phyloP scores from a whole-genome alignment of 768 basidiomycete species.

The Hericium erinaceus region DNA sequence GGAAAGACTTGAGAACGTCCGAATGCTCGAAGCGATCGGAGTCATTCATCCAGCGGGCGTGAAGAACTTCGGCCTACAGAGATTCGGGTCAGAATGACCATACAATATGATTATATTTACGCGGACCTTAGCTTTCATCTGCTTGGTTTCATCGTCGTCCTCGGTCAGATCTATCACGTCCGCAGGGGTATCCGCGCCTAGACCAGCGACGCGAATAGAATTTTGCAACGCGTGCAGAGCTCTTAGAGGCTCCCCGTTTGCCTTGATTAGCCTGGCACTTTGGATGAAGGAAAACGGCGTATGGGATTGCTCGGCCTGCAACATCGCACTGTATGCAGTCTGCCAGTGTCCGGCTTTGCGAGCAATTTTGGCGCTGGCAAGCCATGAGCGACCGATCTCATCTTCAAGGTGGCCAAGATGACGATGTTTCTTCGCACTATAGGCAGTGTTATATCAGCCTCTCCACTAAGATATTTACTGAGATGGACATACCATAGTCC shows the following conservation, averaged over 20 bases:
- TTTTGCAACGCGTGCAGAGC: constrained; percentile 85
- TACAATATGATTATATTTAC: not conserved
- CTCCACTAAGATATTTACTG: no score
- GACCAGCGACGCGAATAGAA: constrained; percentile 37
- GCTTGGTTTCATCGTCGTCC: constrained; percentile 39
- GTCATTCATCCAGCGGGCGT: constrained; percentile 90
- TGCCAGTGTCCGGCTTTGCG: constrained; percentile 93
- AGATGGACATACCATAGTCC: constrained; percentile 37
- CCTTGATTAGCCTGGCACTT: constrained; percentile 78
- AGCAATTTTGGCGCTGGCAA: constrained; percentile 90
- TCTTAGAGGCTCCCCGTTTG: constrained; percentile 69
- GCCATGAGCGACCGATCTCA: constrained; percentile 74
- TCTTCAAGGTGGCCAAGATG: constrained; percentile 2
- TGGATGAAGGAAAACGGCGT: constrained; percentile 79
- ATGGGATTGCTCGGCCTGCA: constrained; percentile 75
- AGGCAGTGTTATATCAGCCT: not conserved
- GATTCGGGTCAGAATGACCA: not conserved
- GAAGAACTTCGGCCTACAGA: constrained; percentile 61
- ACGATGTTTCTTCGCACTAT: constrained; percentile 4
- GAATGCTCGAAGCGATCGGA: constrained; percentile 70
- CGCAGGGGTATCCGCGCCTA: constrained; percentile 9
- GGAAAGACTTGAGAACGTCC: constrained; percentile 51
- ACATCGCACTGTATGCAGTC: constrained; percentile 90
- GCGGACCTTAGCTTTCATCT: constrained; percentile 64
- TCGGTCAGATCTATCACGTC: constrained; percentile 50